Conservation (phyloP, 371 early-diverging fungal genomes). For the Mortierella sp. region DNA sequence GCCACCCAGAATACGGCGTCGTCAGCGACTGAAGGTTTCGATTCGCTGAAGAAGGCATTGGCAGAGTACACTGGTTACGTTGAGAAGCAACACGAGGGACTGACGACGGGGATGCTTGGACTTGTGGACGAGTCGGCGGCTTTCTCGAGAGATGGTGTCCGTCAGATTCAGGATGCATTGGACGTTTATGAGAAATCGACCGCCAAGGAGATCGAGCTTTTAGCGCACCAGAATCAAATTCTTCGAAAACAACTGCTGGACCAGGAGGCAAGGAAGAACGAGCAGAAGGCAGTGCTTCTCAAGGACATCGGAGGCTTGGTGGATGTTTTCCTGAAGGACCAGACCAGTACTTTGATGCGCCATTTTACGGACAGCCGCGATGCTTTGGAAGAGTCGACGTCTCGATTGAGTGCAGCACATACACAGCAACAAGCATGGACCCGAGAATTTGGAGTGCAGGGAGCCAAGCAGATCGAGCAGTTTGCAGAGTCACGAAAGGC, state of each 20-base stretch:
- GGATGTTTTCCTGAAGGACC: constrained; percentile 32
- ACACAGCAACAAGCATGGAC: constrained; percentile 31
- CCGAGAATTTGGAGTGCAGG: constrained; percentile 18
- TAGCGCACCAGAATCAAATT: constrained; percentile 27
- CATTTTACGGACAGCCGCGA: constrained; percentile 22
- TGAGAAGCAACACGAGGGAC: constrained; percentile 26
- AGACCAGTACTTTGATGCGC: constrained; percentile 30
- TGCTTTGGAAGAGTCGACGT: constrained; percentile 22
- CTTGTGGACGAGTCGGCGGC: constrained; percentile 33
- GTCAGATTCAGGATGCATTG: constrained; percentile 24
- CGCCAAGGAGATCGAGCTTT: constrained; percentile 25
- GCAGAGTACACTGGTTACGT: constrained; percentile 19
- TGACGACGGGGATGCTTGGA: constrained; percentile 14
- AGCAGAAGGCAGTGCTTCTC: constrained; percentile 25
- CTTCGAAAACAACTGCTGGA: constrained; percentile 32
- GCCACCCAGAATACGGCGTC: constrained; percentile 15
- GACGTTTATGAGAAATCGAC: constrained; percentile 33
- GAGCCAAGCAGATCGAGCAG: constrained; percentile 17
- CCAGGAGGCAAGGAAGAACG: constrained; percentile 23
- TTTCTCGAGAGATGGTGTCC: constrained; percentile 28
- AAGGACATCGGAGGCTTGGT: constrained; percentile 32
- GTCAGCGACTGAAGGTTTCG: constrained; percentile 29
- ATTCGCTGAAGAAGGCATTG: constrained; percentile 24
- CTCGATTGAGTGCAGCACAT: constrained; percentile 28
- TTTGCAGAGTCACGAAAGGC: constrained; percentile 16